Evolutionary conservation across 176 grass and related monocot species (phyloP), one percentile per base, ranked within the genome.

Genomic region (Carex cristatella): DNA sequence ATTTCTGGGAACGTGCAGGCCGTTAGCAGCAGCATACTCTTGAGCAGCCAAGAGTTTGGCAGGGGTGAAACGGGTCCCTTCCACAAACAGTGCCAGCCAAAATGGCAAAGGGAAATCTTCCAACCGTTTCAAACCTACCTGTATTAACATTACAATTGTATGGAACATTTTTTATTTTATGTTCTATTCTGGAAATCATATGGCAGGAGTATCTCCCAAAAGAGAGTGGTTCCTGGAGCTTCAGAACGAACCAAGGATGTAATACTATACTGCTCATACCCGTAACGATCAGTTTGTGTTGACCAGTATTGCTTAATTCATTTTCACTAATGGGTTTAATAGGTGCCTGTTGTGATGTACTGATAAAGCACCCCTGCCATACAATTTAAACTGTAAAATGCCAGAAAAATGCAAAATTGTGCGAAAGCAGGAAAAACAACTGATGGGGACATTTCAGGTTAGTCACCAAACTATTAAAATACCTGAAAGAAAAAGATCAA

Each of bases 1-100:
- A 83, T 89, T 89, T 61, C 84, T 82, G 18, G 88, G 88, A 56
- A 69, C 49, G 44, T 84, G 84, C n/a, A 89, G 64, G 57, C 88
- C 88, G 63, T 89, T 80, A 38, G 78, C 66, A 69, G 88, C 79
- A 4, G 88, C 88, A 86, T 77, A 86, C 76, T 89, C 88, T 89
- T 89, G 88, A 56, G 88, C 88, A 69, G 84, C 88, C 46, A 89
- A 33, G 57, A 89, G 84, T 69, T 89, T 89, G 42, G 84, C 79
- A 28, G 88, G 88, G 66, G 88, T 89, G 46, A 89, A 89, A 81
- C 91, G 91, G 60, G 89, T 97, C 33, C 94, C 94, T 84, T 97
- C 93, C 80, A 95, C 96, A 53, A 95, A 95, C 73, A 98, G 86
- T 46, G 96, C 93, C 76, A 98, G 79, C 95, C 95, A 98, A 82